phyloP scores from a whole-genome alignment of 148 eudicot genomes.

The Arctostaphylos glauca region DNA sequence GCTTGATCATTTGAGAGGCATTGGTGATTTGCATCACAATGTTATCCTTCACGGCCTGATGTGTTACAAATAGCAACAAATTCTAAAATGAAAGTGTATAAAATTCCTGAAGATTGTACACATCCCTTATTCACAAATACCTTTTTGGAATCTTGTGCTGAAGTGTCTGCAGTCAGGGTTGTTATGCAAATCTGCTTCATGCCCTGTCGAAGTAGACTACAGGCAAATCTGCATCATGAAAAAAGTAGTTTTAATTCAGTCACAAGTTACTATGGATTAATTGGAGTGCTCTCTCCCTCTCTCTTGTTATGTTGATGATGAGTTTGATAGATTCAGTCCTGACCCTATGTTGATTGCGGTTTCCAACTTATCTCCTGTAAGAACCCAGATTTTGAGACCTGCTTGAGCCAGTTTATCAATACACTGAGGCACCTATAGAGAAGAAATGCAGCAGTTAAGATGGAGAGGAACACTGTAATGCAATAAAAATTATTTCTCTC shows the following conservation, averaged over 20 bases:
- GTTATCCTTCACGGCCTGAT: conserved; percentile 65
- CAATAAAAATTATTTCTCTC: background rate
- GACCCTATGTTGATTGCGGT: conserved; percentile 98
- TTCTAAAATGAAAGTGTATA: conserved; percentile 26
- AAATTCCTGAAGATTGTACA: conserved; percentile 15
- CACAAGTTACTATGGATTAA: background rate
- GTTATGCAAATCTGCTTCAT: conserved; percentile 91
- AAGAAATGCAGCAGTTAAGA: background rate
- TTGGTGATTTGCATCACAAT: conserved; percentile 69
- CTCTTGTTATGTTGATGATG: background rate
- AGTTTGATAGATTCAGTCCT: conserved; percentile 20
- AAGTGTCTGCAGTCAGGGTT: conserved; percentile 32
- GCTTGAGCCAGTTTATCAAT: conserved; percentile 98
- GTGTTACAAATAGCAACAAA: conserved; percentile 22
- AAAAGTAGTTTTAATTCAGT: conserved; percentile 4
- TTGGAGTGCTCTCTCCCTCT: background rate
- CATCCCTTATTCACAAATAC: conserved; percentile 32
- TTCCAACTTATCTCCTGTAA: conserved; percentile 99
- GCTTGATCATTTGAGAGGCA: conserved; percentile 76
- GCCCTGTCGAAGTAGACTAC: conserved; percentile 92
- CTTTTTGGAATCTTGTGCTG: conserved; percentile 58
- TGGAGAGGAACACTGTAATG: background rate
- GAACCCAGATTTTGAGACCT: conserved; percentile 98
- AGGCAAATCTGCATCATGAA: conserved; percentile 59
- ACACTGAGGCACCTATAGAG: conserved; percentile 82